phyloP scores from a whole-genome alignment of 2,329 filamentous ascomycete species.

The Aureobasidium namibiae region DNA sequence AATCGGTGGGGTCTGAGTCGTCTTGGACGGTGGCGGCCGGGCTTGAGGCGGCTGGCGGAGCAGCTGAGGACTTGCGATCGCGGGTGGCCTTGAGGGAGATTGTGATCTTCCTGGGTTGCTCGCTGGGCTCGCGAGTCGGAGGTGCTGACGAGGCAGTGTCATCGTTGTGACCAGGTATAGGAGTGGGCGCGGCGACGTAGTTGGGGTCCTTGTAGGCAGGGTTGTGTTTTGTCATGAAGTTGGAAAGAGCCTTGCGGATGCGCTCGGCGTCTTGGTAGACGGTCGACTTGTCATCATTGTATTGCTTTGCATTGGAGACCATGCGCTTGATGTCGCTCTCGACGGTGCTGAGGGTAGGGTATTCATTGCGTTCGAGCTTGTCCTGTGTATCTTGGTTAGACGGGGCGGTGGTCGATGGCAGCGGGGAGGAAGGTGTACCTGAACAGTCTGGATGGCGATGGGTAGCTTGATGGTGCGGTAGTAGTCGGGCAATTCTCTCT shows the following conservation, averaged over 20 bases:
- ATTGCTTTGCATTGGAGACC: conserved; percentile 80
- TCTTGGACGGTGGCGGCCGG: background rate
- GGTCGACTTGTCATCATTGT: conserved; percentile 63
- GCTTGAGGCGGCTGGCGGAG: background rate
- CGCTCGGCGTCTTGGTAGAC: conserved; percentile 79
- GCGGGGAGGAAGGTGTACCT: conserved; percentile 35
- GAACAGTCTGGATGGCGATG: conserved; percentile 68
- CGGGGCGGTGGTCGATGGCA: background rate
- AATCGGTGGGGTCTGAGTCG: conserved; percentile 33
- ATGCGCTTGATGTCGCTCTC: conserved; percentile 84
- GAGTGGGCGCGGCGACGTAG: conserved; percentile 66
- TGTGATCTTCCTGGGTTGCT: conserved; percentile 19
- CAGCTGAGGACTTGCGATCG: conserved; percentile 14
- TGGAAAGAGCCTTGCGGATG: conserved; percentile 75
- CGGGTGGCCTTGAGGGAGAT: conserved; percentile 8
- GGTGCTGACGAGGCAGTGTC: background rate
- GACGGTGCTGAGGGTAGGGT: conserved; percentile 61
- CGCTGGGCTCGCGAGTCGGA: conserved; percentile 14
- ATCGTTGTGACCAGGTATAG: conserved; percentile 50
- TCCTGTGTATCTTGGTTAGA: conserved; percentile 26
- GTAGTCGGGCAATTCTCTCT: conserved; percentile 56
- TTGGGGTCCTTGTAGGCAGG: conserved; percentile 65
- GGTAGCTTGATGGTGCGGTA: conserved; percentile 71
- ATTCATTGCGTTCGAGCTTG: conserved; percentile 62
- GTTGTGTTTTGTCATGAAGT: conserved; percentile 80